These are phyloP conservation scores for Tetrapyrgos nigripes DNA, from an alignment of 1,284 basidiomycete species.

Conservation along the genomic window DNA sequence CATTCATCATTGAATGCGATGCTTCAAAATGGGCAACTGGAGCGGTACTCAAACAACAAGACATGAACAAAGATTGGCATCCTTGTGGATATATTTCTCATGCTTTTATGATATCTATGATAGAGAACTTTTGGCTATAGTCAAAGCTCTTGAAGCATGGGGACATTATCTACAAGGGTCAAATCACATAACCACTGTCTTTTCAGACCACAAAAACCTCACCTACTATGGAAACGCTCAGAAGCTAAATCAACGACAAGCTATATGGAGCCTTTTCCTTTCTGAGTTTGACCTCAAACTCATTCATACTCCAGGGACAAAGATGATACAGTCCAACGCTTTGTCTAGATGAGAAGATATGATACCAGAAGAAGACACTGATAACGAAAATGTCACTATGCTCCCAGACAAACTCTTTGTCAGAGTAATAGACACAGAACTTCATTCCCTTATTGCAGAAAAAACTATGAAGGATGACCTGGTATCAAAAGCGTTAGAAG, in stretches of 20 bases:
- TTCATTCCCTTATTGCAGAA: constrained; percentile 1
- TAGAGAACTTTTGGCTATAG: too few relatives aligned
- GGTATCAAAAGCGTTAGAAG: not conserved
- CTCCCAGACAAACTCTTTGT: constrained; percentile 22
- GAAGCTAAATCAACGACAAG: constrained; percentile 41
- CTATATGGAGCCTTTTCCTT: constrained; percentile 40
- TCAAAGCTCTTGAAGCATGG: too few relatives aligned
- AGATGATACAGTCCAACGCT: constrained; percentile 17
- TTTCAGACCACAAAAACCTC: constrained; percentile 40
- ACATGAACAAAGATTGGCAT: constrained; percentile 19
- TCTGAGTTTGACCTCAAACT: constrained; percentile 35
- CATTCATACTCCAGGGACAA: not conserved
- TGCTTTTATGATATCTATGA: too few relatives aligned
- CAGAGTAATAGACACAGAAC: constrained; percentile 11
- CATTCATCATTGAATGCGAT: constrained; percentile 3
- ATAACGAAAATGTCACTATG: constrained; percentile 20
- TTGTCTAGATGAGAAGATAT: constrained; percentile 25
- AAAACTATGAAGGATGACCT: not conserved
- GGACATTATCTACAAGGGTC: constrained; percentile 30
- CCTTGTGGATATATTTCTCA: constrained; percentile 13
- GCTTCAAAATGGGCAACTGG: constrained; percentile 7
- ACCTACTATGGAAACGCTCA: constrained; percentile 28
- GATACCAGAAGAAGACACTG: too few relatives aligned
- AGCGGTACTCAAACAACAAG: too few relatives aligned
- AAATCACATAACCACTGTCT: constrained; percentile 21